A percentile compares a stretch with the other conserved stretches of the same genome.
Conservation (phyloP, 106 monocot genomes). For the Posidonia australis region DNA sequence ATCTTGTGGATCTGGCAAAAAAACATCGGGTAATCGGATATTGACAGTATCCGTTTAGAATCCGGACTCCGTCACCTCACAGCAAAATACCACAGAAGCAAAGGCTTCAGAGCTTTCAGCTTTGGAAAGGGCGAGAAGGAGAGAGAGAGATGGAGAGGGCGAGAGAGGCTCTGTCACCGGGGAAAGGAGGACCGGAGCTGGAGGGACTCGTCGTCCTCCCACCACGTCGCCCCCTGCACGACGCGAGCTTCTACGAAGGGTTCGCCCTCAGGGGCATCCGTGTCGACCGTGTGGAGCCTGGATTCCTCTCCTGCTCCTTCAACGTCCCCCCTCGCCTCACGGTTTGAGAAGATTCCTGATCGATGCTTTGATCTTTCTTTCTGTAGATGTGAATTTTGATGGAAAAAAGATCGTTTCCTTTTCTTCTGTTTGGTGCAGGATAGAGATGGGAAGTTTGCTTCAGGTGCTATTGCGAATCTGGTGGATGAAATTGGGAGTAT, state of each 20-base stretch:
- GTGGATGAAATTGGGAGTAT: constrained; percentile 69
- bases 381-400: not conserved
- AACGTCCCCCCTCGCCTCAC: constrained; percentile 69
- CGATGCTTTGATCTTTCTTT: not conserved
- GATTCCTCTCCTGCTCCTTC: constrained; percentile 67
- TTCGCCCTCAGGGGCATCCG: constrained; percentile 57
- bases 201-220: not conserved
- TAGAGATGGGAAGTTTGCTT: constrained; percentile 38
- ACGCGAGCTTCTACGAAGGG: constrained; percentile 59
- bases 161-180: too few species aligned
- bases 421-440: constrained; percentile 24
- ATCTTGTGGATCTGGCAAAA: too few species aligned
- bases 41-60: too few species aligned
- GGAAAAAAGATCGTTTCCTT: not conserved
- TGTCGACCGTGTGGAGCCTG: constrained; percentile 46
- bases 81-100: too few species aligned
- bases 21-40: too few species aligned
- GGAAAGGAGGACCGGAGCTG: too few species aligned
- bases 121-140: too few species aligned
- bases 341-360: constrained; percentile 14
- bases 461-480: constrained; percentile 58
- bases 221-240: constrained; percentile 9
- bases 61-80: too few species aligned
- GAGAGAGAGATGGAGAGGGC: too few species aligned
- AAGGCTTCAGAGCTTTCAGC: too few species aligned